phyloP scores from a whole-genome alignment of 2,329 filamentous ascomycete genomes.

The Aquanectria penicillioides region DNA sequence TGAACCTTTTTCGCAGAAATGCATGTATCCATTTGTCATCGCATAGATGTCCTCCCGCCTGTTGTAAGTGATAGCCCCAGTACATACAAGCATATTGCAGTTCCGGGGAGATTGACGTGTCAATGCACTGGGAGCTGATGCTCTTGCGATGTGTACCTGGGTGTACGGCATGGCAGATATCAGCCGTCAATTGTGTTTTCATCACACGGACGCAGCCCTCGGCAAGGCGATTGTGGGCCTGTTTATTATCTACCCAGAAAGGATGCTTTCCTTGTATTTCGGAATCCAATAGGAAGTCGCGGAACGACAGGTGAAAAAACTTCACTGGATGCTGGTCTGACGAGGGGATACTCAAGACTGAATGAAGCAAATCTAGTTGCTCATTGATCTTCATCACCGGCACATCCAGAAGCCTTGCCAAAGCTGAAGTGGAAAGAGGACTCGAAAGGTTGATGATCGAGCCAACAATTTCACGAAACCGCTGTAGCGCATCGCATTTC shows the following conservation, averaged over 20 bases:
- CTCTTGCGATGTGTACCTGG: background rate
- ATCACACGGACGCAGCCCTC: background rate
- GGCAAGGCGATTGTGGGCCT: background rate
- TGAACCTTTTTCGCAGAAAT: background rate
- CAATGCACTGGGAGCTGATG: background rate
- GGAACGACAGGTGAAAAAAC: constrained; percentile 44
- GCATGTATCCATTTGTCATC: background rate
- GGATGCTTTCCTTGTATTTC: constrained; percentile 35
- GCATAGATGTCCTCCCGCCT: background rate
- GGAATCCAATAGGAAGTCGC: constrained; percentile 49
- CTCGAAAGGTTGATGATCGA: constrained; percentile 35
- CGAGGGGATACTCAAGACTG: constrained; percentile 2
- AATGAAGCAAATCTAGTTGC: constrained; percentile 31
- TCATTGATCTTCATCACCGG: constrained; percentile 25
- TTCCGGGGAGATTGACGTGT: background rate
- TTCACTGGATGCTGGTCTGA: background rate
- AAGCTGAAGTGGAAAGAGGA: constrained; percentile 39
- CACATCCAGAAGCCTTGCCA: constrained; percentile 32
- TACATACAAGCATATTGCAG: background rate
- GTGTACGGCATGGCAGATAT: background rate
- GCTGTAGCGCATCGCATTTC: constrained; percentile 16
- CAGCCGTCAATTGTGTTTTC: too few species aligned
- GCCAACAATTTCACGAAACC: background rate
- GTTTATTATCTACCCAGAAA: constrained; percentile 44
- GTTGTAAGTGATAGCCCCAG: background rate